Conservation (phyloP, 2,329 filamentous ascomycete species). For the Colletotrichum ledebouriae region DNA sequence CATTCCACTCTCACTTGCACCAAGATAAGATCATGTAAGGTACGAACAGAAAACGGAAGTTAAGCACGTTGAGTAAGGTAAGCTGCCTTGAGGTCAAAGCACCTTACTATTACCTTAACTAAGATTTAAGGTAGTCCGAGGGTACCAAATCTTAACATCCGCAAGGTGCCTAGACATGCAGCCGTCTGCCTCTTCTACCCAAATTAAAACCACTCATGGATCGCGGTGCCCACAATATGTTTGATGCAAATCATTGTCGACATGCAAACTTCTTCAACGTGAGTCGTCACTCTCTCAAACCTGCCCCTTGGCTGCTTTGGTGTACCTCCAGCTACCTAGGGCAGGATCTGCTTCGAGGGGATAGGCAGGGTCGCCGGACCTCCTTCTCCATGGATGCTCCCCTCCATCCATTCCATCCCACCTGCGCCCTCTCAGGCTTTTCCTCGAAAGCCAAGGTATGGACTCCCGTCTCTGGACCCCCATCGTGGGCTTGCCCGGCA, state of each 20-base stretch:
- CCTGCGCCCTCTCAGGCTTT: not conserved
- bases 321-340: not conserved
- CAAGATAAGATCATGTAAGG: too few species aligned
- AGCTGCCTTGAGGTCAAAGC: too few species aligned
- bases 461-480: not conserved
- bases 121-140: too few species aligned
- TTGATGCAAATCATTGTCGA: slow-evolving; percentile 32
- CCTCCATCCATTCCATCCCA: not conserved
- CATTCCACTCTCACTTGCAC: too few species aligned
- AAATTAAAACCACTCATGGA: slow-evolving; percentile 22
- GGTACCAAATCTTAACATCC: too few species aligned
- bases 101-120: too few species aligned
- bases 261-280: slow-evolving; percentile 6
- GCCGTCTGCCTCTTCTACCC: not conserved
- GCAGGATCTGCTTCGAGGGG: not conserved
- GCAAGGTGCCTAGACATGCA: too few species aligned
- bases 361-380: slow-evolving; percentile 3
- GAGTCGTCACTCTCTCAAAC: slow-evolving; percentile 23
- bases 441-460: not conserved
- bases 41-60: too few species aligned
- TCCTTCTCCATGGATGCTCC: slow-evolving; percentile 15
- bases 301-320: not conserved
- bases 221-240: slow-evolving; percentile 23
- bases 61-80: too few species aligned
- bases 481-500: not conserved